Conservation (phyloP, 2,329 filamentous ascomycete genomes). For the Colletotrichum eremochloae region DNA sequence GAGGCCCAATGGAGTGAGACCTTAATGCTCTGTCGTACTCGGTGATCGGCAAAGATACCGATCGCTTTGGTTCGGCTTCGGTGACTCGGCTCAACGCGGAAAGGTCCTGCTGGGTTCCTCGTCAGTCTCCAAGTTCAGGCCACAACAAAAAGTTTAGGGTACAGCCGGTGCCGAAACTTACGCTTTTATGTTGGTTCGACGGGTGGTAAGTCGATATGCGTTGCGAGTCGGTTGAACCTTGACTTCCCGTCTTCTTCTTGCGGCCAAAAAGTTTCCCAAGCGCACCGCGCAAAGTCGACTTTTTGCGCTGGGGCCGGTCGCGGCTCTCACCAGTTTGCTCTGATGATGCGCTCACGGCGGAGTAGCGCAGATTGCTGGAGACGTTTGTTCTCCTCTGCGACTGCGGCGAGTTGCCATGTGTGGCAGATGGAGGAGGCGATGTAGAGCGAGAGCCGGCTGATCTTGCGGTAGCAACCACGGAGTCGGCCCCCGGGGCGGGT, state of each 20-base stretch:
- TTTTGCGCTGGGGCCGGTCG: conserved; percentile 64
- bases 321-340: conserved; percentile 50
- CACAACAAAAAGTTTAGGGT: conserved; percentile 10
- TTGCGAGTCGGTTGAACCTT: conserved; percentile 48
- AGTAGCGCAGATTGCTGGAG: conserved; percentile 61
- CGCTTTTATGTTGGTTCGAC: conserved; percentile 61
- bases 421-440: conserved; percentile 35
- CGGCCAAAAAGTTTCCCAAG: conserved; percentile 71
- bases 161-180: conserved; percentile 52
- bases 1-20: conserved; percentile 71
- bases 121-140: conserved; percentile 7
- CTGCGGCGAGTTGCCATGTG: conserved; percentile 44
- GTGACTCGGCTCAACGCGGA: conserved; percentile 52
- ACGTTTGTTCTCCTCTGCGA: conserved; percentile 53
- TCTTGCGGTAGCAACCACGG: conserved; percentile 23
- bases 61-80: conserved; percentile 63
- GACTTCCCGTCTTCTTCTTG: conserved; percentile 62
- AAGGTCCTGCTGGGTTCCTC: conserved; percentile 52
- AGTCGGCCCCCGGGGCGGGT: conserved; percentile 33
- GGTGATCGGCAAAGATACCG: conserved; percentile 70
- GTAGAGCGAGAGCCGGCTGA: conserved; percentile 28
- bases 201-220: conserved; percentile 47
- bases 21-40: conserved; percentile 72
- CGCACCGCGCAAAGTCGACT: conserved; percentile 68
- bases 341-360: conserved; percentile 60